Conservation (phyloP, 495 filamentous ascomycete species). For the Penicillium chermesinum region DNA sequence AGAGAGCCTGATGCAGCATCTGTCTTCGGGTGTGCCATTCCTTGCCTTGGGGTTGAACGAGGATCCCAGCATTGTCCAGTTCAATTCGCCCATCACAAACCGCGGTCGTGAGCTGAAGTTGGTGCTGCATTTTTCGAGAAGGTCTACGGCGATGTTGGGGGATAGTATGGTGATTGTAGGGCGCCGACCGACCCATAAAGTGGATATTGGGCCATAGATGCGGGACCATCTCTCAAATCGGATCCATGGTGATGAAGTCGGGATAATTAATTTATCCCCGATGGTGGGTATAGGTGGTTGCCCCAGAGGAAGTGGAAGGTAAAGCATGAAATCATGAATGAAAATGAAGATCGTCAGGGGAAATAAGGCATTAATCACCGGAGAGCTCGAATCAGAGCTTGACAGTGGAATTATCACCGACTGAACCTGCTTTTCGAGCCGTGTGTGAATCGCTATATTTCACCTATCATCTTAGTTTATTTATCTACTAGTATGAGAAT, state of each 20-base stretch:
- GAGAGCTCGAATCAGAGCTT: no score
- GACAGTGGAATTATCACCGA: no score
- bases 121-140: slow-evolving; percentile 49
- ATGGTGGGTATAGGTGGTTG: slow-evolving; percentile 21
- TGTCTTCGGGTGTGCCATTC: slow-evolving; percentile 40
- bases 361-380: not conserved
- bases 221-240: slow-evolving; percentile 54
- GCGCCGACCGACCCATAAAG: slow-evolving; percentile 57
- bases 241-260: slow-evolving; percentile 53
- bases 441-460: no score
- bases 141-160: slow-evolving; percentile 53
- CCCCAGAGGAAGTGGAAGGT: slow-evolving; percentile 10
- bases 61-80: slow-evolving; percentile 43
- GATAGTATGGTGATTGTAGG: slow-evolving; percentile 62
- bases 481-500: no score
- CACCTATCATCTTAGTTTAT: no score
- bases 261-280: slow-evolving; percentile 50
- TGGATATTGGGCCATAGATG: slow-evolving; percentile 54
- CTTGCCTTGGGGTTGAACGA: slow-evolving; percentile 47
- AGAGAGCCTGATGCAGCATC: slow-evolving; percentile 37
- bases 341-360: not conserved
- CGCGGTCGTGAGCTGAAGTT: slow-evolving; percentile 52
- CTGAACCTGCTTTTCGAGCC: no score
- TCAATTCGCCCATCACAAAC: slow-evolving; percentile 50
- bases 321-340: slow-evolving; percentile 7